Conservation (phyloP, 2,329 filamentous ascomycete species). For the Amylocarpus encephaloides region DNA sequence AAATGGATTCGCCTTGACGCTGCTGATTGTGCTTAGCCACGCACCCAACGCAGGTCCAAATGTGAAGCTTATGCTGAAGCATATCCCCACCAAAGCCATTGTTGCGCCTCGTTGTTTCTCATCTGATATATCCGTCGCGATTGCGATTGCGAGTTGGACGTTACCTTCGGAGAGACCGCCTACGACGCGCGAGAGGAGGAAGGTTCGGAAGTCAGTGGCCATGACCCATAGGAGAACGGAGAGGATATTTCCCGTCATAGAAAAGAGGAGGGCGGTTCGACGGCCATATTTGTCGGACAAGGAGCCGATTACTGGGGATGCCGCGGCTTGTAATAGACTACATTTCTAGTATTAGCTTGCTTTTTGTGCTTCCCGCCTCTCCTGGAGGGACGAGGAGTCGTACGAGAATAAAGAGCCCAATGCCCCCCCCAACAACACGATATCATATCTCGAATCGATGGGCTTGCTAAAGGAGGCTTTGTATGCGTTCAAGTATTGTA, state of each 20-base stretch:
- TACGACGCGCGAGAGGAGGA: slow-evolving; percentile 85
- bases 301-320: slow-evolving; percentile 82
- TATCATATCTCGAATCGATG: slow-evolving; percentile 95
- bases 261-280: slow-evolving; percentile 77
- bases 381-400: slow-evolving; percentile 18
- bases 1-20: slow-evolving; percentile 84
- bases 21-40: slow-evolving; percentile 69
- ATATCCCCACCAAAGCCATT: slow-evolving; percentile 93
- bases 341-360: slow-evolving; percentile 27
- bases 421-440: slow-evolving; percentile 88
- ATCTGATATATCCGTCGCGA: slow-evolving; percentile 92
- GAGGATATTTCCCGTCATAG: slow-evolving; percentile 88
- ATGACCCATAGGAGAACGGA: slow-evolving; percentile 92
- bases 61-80: slow-evolving; percentile 95
- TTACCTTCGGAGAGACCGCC: slow-evolving; percentile 95
- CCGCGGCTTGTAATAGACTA: slow-evolving; percentile 76
- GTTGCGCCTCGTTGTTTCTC: slow-evolving; percentile 77
- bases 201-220: slow-evolving; percentile 91
- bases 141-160: slow-evolving; percentile 90
- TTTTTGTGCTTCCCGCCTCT: background rate
- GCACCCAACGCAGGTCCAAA: slow-evolving; percentile 91
- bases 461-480: slow-evolving; percentile 87
- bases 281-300: slow-evolving; percentile 87
- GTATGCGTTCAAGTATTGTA: slow-evolving; percentile 84
- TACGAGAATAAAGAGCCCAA: slow-evolving; percentile 83